Percentiles rank a stretch among this genome's conserved stretches.
Conservation (phyloP, 108 stramenopile species). For the Pseudonitzschia delicatissima region DNA sequence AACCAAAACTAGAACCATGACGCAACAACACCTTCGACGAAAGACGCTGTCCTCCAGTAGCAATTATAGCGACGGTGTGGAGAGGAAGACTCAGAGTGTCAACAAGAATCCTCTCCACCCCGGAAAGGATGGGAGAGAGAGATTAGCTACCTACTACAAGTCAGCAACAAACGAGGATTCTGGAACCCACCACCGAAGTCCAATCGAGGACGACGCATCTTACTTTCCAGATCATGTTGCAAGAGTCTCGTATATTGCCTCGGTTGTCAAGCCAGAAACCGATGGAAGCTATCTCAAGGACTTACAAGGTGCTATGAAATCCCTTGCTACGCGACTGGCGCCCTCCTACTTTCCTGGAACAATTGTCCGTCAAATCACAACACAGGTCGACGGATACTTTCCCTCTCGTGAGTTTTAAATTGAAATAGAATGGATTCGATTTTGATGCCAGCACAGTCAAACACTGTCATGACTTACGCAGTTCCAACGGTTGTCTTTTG, state of each 20-base stretch:
- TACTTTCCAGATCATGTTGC: slow-evolving; percentile 14
- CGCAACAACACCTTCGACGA: background rate
- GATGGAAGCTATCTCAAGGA: background rate
- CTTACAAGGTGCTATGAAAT: background rate
- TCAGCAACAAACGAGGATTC: background rate
- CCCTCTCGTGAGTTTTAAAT: slow-evolving; percentile 10
- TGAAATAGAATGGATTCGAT: background rate
- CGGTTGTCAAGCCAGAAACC: background rate
- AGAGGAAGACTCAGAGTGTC: background rate
- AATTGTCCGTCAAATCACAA: background rate
- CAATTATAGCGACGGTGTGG: background rate
- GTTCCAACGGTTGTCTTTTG: background rate
- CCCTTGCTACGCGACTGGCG: slow-evolving; percentile 3
- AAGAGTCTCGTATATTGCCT: slow-evolving; percentile 6
- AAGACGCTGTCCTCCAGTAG: background rate
- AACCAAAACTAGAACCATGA: background rate
- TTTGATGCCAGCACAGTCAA: too few species aligned
- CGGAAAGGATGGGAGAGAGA: background rate
- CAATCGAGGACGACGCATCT: background rate
- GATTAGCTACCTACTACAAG: background rate
- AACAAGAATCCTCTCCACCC: slow-evolving; percentile 12
- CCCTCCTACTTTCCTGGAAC: slow-evolving; percentile 3
- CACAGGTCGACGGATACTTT: slow-evolving; percentile 13
- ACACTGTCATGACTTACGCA: slow-evolving; percentile 1
- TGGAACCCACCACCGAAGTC: background rate